Base-by-base conservation (phyloP, 2,329 filamentous ascomycete genomes). In the Nemania sp. region DNA sequence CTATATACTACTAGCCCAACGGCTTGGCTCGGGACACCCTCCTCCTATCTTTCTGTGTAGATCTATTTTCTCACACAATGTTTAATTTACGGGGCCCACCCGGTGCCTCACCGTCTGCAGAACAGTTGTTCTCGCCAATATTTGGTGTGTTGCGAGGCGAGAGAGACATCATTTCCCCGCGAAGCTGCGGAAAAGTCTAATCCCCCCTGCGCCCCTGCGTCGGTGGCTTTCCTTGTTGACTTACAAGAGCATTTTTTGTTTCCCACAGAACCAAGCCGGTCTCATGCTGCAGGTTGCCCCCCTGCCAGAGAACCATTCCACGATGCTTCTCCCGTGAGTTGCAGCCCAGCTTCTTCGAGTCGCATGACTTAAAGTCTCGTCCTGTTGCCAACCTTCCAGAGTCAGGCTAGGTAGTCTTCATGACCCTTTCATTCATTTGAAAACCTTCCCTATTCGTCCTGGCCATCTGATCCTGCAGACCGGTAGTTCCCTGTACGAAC, bases 371-470 rank as follows among this genome's bases (percentile, higher is more conserved):
- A 62, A 60, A 67, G 59, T 54, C 48, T 21, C 39, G 37, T 37
- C 54, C 45, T 63, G 56, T 60, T 64, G 62, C 61, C 64, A 57
- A 52, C 62, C 64, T 62, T 65, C 51, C 53, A 51, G 64, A 52
- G 47, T 56, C 47, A 43, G 65, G 54, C 60, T 46, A 66, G 35
- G 11, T 35, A 35, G 63, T 57, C 60, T 69, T 67, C 60, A 65
- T 63, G 66, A 59, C 59, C 62, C 60, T 61, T 60, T 57, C 56
- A 60, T 60, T 49, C 20, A 50, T 39, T 67, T 53, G 50, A 65
- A 71, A 71, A 72, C 70, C 70, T 72, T 72, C 70, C 70, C 57
- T 46, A 69, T 72, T 70, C 34, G 69, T 71, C 64, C 49, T 57
- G 65, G 40, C 65, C 68, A 69, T 69, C 64, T 69, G 70, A 72